phyloP scores from a whole-genome alignment of 371 early-diverging fungal species.

The Apophysomyces sp. region DNA sequence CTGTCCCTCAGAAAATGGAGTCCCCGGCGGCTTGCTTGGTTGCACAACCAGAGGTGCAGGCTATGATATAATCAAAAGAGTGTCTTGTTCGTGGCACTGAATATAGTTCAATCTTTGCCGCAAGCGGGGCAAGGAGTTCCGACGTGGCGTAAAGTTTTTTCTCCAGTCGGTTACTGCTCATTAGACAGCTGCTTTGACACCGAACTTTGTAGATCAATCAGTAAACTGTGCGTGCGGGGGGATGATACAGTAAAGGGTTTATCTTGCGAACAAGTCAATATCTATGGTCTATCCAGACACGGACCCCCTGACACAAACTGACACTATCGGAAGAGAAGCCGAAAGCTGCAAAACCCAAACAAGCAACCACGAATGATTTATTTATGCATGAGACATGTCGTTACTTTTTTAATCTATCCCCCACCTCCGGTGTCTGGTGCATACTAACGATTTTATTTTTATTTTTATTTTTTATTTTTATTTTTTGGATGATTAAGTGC shows the following conservation, averaged over 20 bases:
- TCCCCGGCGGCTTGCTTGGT: not conserved
- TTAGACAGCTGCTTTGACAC: not conserved
- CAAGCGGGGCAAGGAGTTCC: slow-evolving; percentile 1
- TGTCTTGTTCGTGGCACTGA: not conserved
- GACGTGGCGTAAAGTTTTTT: slow-evolving; percentile 1
- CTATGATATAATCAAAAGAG: not conserved
- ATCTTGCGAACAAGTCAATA: not conserved
- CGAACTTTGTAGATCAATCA: not conserved
- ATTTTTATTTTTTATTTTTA: not conserved
- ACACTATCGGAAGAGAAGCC: slow-evolving; percentile 1
- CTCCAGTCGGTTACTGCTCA: not conserved
- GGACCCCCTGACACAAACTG: not conserved
- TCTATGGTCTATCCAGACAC: not conserved
- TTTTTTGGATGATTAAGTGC: not conserved
- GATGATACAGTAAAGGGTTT: not conserved
- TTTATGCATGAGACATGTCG: slow-evolving; percentile 2
- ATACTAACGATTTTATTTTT: not conserved
- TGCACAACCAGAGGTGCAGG: slow-evolving; percentile 1
- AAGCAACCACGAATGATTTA: not conserved
- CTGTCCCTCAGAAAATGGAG: not conserved
- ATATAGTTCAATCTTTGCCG: not conserved
- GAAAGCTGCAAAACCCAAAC: slow-evolving; percentile 3
- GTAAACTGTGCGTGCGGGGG: not conserved
- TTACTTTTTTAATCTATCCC: slow-evolving; percentile 1
- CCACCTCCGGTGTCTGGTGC: not conserved